phyloP scores from a whole-genome alignment of 2,329 filamentous ascomycete species.

The Tricladium varicosporioides region DNA sequence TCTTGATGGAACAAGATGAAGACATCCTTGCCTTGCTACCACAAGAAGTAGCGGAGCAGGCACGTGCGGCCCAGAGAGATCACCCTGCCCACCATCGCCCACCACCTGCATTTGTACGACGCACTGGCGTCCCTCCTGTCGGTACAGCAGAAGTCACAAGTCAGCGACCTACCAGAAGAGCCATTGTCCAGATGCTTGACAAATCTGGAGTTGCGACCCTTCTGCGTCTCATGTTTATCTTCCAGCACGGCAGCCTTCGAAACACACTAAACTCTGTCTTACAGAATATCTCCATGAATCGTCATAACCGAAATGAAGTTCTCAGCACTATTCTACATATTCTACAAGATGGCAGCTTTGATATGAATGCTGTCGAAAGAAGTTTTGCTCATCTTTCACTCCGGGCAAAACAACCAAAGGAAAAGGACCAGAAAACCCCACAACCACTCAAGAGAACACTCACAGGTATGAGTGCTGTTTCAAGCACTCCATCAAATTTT shows the following conservation, averaged over 20 bases:
- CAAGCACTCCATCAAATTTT: constrained; percentile 59
- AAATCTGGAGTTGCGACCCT: constrained; percentile 95
- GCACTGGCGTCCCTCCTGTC: constrained; percentile 45
- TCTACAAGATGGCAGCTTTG: constrained; percentile 89
- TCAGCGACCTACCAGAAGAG: constrained; percentile 67
- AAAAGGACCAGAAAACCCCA: constrained; percentile 68
- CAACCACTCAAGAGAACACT: constrained; percentile 74
- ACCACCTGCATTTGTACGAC: constrained; percentile 42
- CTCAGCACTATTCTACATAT: constrained; percentile 91
- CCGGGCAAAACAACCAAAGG: constrained; percentile 78
- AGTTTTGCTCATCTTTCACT: constrained; percentile 93
- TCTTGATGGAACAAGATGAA: constrained; percentile 88
- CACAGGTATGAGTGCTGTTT: constrained; percentile 48
- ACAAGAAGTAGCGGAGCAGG: constrained; percentile 82
- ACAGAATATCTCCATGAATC: constrained; percentile 89
- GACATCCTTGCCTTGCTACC: constrained; percentile 82
- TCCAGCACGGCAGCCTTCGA: constrained; percentile 83
- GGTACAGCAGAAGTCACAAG: constrained; percentile 31
- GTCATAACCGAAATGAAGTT: constrained; percentile 92
- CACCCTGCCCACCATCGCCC: constrained; percentile 28
- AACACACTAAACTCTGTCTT: constrained; percentile 83
- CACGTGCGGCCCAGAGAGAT: constrained; percentile 63
- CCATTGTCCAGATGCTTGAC: constrained; percentile 94
- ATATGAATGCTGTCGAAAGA: constrained; percentile 89
- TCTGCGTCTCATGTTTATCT: constrained; percentile 96